Percentiles rank a stretch among this genome's conserved stretches.
Conservation (phyloP, 768 basidiomycete genomes). For the Filobasidium wieringae region DNA sequence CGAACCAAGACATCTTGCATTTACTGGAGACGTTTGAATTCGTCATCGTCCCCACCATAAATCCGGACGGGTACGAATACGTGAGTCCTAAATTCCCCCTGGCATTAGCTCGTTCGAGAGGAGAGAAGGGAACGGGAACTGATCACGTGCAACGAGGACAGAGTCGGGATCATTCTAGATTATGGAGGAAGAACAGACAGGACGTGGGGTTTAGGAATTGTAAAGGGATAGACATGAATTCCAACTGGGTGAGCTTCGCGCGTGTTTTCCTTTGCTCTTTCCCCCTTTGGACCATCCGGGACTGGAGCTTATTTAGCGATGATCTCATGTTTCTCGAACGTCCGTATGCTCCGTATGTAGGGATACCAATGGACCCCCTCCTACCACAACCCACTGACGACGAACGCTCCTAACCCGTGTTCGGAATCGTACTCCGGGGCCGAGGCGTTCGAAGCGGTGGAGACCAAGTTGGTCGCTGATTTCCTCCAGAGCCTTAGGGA, state of each 20-base stretch:
- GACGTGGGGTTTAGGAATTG: conserved; percentile 33
- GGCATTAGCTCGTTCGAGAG: no score
- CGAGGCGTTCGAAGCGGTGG: conserved; percentile 62
- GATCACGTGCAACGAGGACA: conserved; percentile 41
- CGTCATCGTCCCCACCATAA: conserved; percentile 35
- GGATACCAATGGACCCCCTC: conserved; percentile 56
- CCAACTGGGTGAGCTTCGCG: conserved; percentile 46
- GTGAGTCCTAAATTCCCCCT: conserved; percentile 3
- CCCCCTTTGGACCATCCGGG: no score
- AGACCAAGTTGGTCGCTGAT: conserved; percentile 62
- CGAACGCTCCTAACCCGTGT: conserved; percentile 48
- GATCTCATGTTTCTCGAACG: no score
- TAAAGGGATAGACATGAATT: conserved; percentile 61
- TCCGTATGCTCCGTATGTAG: conserved; percentile 40
- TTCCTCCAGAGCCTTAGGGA: conserved; percentile 42
- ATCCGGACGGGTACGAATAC: conserved; percentile 41
- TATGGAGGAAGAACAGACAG: conserved; percentile 38
- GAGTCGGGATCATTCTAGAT: conserved; percentile 62
- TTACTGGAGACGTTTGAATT: conserved; percentile 48
- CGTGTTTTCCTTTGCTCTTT: no score
- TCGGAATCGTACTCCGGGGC: conserved; percentile 65
- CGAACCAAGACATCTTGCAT: conserved; percentile 41
- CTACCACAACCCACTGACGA: conserved; percentile 37
- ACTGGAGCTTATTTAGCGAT: no score
- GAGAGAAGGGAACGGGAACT: not conserved